Evolutionary conservation across 2,329 filamentous ascomycete genomes (phyloP).

Genomic region (Stenocarpella maydis): DNA sequence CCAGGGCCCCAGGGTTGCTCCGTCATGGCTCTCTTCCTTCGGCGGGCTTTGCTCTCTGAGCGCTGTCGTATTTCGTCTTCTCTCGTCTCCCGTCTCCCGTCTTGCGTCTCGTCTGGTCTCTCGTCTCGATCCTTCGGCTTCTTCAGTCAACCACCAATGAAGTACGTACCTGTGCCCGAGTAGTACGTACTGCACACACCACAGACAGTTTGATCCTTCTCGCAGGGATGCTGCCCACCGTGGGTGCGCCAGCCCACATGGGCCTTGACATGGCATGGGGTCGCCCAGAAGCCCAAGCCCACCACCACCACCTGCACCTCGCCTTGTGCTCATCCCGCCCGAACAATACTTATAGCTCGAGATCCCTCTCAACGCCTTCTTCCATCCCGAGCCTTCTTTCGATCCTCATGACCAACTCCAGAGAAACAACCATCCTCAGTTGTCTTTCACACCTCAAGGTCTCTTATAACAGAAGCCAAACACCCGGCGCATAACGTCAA

Average conservation of each 20-base stretch:
- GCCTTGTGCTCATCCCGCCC: slow-evolving; percentile 8
- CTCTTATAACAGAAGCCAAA: too few relatives aligned
- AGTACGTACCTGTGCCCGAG: neutral
- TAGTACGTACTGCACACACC: neutral
- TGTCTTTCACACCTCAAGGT: slow-evolving; percentile 8
- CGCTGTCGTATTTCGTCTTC: slow-evolving; percentile 12
- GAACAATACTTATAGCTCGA: slow-evolving; percentile 28
- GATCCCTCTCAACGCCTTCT: slow-evolving; percentile 26
- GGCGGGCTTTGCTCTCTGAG: slow-evolving; percentile 23
- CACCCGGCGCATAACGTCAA: neutral
- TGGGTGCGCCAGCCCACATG: slow-evolving; percentile 23
- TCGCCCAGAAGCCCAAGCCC: neutral
- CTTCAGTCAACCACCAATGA: neutral
- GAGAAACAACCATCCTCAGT: neutral
- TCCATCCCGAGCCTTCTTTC: slow-evolving; percentile 9
- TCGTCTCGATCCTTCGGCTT: slow-evolving; percentile 24
- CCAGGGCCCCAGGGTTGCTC: neutral
- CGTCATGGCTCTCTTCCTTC: slow-evolving; percentile 24
- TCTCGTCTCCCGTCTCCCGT: slow-evolving; percentile 15
- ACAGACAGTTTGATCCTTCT: slow-evolving; percentile 26
- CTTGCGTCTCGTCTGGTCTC: neutral
- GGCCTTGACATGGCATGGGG: slow-evolving; percentile 11
- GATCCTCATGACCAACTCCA: neutral
- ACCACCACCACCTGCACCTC: slow-evolving; percentile 1
- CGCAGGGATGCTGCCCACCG: slow-evolving; percentile 13